Percentiles rank a stretch among this genome's conserved stretches.
phyloP scores from a whole-genome alignment of 192 early-diverging fungal genomes.

The Rhizoclosmatium globosum region DNA sequence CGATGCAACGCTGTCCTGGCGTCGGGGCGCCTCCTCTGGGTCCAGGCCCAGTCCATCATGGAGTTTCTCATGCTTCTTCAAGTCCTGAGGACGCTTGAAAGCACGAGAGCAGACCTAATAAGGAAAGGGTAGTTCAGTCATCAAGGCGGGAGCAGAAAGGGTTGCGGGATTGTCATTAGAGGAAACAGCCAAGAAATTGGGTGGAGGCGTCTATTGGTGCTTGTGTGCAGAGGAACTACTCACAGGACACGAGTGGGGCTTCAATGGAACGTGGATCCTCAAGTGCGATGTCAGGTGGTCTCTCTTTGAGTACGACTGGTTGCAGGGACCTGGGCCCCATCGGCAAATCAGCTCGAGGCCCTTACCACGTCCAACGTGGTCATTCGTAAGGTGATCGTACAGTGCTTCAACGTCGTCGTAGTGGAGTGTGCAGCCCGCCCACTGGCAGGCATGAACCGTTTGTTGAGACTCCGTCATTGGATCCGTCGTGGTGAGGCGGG shows the following conservation, averaged over 20 bases:
- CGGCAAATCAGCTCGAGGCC: constrained; percentile 89
- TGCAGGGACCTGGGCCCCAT: constrained; percentile 79
- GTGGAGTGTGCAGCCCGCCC: constrained; percentile 33
- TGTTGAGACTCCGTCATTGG: too few relatives aligned
- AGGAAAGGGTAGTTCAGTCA: not conserved
- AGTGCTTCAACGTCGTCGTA: constrained; percentile 85
- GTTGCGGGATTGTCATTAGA: not conserved
- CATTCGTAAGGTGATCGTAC: constrained; percentile 85
- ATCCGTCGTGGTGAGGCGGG: too few relatives aligned
- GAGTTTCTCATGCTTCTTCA: constrained; percentile 92
- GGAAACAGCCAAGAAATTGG: not conserved
- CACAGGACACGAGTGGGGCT: constrained; percentile 87
- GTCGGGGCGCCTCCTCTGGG: not conserved
- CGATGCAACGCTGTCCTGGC: not conserved
- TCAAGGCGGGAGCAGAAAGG: not conserved
- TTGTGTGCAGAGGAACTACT: not conserved
- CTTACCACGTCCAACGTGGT: constrained; percentile 88
- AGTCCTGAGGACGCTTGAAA: constrained; percentile 95
- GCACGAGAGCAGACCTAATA: constrained; percentile 74
- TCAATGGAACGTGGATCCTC: constrained; percentile 90
- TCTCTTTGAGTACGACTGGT: constrained; percentile 77
- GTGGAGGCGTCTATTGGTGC: not conserved
- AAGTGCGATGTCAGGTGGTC: constrained; percentile 99
- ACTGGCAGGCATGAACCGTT: constrained; percentile 12
- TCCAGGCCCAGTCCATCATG: constrained; percentile 58